Percentiles rank a stretch among this genome's conserved stretches.
These are phyloP conservation scores for Chenopodium album DNA, from an alignment of 148 eudicot genomes.

Conservation along the genomic window DNA sequence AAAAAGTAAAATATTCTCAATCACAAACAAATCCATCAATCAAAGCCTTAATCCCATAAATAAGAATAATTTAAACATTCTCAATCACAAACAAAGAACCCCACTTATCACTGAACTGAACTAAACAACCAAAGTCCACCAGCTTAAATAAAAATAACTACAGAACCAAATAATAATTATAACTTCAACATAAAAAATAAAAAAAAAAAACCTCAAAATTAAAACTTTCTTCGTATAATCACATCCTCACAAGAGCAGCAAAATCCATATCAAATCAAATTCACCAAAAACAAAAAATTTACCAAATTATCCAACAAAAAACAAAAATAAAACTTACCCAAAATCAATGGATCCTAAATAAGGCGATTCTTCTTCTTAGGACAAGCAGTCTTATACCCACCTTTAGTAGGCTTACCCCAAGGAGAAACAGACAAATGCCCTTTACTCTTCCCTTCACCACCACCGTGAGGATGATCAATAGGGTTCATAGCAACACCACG, in stretches of 20 bases:
- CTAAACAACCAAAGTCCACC: neutral
- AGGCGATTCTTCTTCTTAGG: constrained; percentile 58
- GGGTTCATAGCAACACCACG: constrained; percentile 96
- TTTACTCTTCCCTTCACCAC: constrained; percentile 87
- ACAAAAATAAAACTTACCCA: neutral
- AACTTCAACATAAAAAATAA: too few species aligned
- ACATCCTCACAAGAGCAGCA: neutral
- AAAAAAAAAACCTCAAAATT: neutral
- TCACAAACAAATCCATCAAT: too few species aligned
- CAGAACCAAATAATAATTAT: neutral
- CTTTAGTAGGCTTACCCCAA: constrained; percentile 88
- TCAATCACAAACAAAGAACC: too few species aligned
- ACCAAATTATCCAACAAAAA: neutral
- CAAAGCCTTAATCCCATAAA: too few species aligned
- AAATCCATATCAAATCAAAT: neutral
- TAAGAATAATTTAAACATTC: too few species aligned
- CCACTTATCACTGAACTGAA: neutral
- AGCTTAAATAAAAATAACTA: neutral
- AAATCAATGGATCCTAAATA: constrained; percentile 2
- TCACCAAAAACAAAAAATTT: neutral
- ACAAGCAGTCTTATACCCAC: constrained; percentile 78
- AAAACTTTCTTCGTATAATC: neutral
- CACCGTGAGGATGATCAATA: constrained; percentile 91
- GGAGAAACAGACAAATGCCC: constrained; percentile 65
- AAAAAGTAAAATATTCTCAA: too few species aligned